phyloP scores from a whole-genome alignment of 345 rosid genomes.

The Citrus sp. region DNA sequence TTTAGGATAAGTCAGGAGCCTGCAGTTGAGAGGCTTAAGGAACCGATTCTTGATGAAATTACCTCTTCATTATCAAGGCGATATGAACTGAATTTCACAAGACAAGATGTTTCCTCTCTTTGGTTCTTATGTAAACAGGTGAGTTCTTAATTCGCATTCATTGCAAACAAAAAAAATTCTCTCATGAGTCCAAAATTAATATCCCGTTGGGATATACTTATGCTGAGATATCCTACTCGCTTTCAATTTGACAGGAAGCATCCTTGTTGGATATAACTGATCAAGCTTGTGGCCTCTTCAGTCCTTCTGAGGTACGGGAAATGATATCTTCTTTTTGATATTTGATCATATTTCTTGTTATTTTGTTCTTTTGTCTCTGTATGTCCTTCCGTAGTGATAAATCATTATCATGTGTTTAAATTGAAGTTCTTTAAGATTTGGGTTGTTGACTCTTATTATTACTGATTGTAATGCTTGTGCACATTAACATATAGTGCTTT shows the following conservation, averaged over 20 bases:
- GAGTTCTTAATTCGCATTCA: conserved; percentile 1
- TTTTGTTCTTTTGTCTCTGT: background rate
- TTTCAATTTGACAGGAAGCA: conserved; percentile 67
- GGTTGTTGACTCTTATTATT: background rate
- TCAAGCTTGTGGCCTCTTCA: conserved; percentile 88
- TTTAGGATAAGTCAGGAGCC: conserved; percentile 61
- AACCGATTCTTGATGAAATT: conserved; percentile 76
- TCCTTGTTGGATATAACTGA: conserved; percentile 75
- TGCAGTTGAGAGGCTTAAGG: conserved; percentile 72
- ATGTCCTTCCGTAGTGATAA: background rate
- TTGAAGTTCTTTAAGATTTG: background rate
- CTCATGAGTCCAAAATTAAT: background rate
- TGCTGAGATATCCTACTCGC: background rate
- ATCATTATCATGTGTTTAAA: background rate
- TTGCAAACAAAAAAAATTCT: background rate
- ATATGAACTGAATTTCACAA: conserved; percentile 57
- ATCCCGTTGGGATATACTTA: background rate
- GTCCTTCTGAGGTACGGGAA: conserved; percentile 60
- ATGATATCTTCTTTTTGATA: background rate
- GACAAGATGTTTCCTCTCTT: conserved; percentile 73
- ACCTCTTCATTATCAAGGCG: conserved; percentile 57
- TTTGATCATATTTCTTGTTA: background rate
- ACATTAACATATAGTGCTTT: background rate
- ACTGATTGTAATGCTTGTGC: background rate
- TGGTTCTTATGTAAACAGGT: conserved; percentile 98